Percentiles rank a stretch among this genome's conserved stretches.
Conservation (phyloP, 1,139 yeast species). For the Geotrichum klebahnii region DNA sequence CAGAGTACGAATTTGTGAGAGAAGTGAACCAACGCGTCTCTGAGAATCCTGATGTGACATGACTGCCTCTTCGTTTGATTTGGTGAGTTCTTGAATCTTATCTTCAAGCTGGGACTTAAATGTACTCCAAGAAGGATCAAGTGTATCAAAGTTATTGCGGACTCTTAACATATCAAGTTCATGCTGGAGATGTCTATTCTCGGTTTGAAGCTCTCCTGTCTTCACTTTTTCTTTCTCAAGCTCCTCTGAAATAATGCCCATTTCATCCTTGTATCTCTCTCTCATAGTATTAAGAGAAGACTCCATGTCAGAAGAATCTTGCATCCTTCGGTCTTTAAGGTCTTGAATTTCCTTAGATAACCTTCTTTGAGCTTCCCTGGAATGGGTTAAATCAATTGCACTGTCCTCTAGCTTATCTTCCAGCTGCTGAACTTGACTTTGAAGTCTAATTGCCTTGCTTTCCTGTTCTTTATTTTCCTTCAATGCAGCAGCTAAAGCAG, state of each 20-base stretch:
- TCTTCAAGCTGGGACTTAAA: constrained; percentile 50
- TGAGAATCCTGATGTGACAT: constrained; percentile 42
- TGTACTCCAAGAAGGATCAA: constrained; percentile 37
- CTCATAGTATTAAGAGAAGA: constrained; percentile 35
- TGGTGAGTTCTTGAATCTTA: constrained; percentile 49
- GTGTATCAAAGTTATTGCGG: constrained; percentile 21
- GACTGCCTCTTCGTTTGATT: constrained; percentile 47
- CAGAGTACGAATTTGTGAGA: constrained; percentile 38
- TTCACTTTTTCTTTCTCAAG: constrained; percentile 54
- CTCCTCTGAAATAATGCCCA: constrained; percentile 56
- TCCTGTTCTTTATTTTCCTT: constrained; percentile 62
- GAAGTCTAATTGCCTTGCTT: constrained; percentile 52
- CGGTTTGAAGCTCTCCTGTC: constrained; percentile 51
- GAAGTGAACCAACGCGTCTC: constrained; percentile 35
- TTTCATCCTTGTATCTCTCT: constrained; percentile 51
- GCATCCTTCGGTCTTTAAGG: constrained; percentile 30
- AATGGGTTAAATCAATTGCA: constrained; percentile 51
- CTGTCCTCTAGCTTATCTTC: constrained; percentile 61
- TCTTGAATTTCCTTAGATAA: constrained; percentile 49
- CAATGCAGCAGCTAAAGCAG: constrained; percentile 51
- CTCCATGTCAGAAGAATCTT: constrained; percentile 31
- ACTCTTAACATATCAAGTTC: constrained; percentile 48
- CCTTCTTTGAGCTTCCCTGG: constrained; percentile 46
- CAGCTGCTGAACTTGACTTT: constrained; percentile 51
- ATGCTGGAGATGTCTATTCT: constrained; percentile 56